These are phyloP conservation scores for Verruconis gallopava DNA, from an alignment of 2,329 filamentous ascomycete species.

Conservation along the genomic window DNA sequence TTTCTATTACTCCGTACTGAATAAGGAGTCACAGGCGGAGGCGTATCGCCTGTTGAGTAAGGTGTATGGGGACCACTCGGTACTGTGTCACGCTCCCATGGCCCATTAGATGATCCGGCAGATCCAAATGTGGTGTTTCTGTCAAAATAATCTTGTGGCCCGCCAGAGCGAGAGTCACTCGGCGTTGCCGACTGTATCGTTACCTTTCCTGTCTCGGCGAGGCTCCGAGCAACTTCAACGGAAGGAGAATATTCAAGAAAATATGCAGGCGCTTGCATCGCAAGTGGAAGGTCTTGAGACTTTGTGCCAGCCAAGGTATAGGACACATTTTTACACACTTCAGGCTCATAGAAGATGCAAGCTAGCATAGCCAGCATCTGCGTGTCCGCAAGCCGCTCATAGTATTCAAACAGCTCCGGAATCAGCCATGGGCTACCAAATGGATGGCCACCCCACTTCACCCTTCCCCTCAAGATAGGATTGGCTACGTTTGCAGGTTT, in stretches of 20 bases:
- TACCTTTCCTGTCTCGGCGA: slow-evolving; percentile 25
- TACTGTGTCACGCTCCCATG: slow-evolving; percentile 30
- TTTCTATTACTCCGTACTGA: slow-evolving; percentile 25
- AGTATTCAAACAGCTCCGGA: slow-evolving; percentile 44
- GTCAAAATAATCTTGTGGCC: slow-evolving; percentile 14
- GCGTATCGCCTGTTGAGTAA: slow-evolving; percentile 40
- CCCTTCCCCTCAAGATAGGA: slow-evolving; percentile 28
- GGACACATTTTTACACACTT: slow-evolving; percentile 26
- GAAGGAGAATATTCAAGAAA: slow-evolving; percentile 36
- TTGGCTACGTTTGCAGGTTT: slow-evolving; percentile 26
- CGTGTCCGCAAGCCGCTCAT: slow-evolving; percentile 46
- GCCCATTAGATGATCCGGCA: slow-evolving; percentile 37
- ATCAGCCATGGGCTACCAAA: slow-evolving; percentile 44
- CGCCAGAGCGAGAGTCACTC: slow-evolving; percentile 12
- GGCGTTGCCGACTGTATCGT: slow-evolving; percentile 2
- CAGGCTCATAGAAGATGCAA: slow-evolving; percentile 42
- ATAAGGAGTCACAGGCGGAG: slow-evolving; percentile 31
- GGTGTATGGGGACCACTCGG: slow-evolving; percentile 36
- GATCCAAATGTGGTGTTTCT: slow-evolving; percentile 32
- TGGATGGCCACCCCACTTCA: slow-evolving; percentile 45
- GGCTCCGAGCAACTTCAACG: slow-evolving; percentile 29
- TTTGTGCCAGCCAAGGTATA: slow-evolving; percentile 24
- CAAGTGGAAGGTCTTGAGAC: slow-evolving; percentile 25
- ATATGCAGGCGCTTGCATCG: slow-evolving; percentile 31
- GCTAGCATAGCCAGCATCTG: slow-evolving; percentile 56